Evolutionary conservation across 116 monocot genomes (phyloP).

Genomic region (Dioscorea cayenensis): DNA sequence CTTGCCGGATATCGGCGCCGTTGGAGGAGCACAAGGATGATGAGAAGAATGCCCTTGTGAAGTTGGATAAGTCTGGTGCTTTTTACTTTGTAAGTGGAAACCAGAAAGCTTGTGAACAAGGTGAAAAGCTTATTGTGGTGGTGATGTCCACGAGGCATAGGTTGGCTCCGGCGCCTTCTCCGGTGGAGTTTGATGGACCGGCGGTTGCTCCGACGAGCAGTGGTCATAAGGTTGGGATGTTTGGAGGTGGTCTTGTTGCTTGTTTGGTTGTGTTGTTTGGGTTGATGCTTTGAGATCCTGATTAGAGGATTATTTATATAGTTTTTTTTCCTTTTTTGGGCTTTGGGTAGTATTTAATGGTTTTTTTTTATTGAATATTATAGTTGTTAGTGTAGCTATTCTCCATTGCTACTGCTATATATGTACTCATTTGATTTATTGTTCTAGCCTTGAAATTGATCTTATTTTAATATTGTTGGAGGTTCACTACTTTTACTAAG

Average conservation of each 20-base stretch:
- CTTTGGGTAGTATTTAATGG: no score
- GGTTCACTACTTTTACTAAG: no score
- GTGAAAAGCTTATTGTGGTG: slow-evolving; percentile 62
- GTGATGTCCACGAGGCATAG: slow-evolving; percentile 39
- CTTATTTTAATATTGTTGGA: no score
- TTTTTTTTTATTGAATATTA: no score
- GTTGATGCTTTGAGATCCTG: no score
- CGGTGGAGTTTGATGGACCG: slow-evolving; percentile 20
- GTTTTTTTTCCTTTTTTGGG: no score
- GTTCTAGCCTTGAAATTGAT: no score
- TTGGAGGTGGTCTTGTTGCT: background rate
- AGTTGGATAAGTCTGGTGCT: slow-evolving; percentile 39
- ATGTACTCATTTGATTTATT: no score
- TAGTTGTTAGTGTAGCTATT: no score
- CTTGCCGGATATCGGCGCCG: slow-evolving; percentile 51
- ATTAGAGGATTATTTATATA: no score
- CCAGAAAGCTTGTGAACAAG: slow-evolving; percentile 47
- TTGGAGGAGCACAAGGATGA: slow-evolving; percentile 31
- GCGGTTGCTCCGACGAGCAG: slow-evolving; percentile 31
- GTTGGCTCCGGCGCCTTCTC: slow-evolving; percentile 31
- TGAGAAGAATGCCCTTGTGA: slow-evolving; percentile 26
- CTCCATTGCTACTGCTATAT: no score
- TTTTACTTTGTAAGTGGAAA: slow-evolving; percentile 66
- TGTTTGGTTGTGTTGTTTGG: no score
- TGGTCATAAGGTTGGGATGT: background rate